Evolutionary conservation across 2,329 filamentous ascomycete genomes (phyloP), one percentile per base, ranked within the genome.

Genomic region (Zymoseptoria crescenta): DNA sequence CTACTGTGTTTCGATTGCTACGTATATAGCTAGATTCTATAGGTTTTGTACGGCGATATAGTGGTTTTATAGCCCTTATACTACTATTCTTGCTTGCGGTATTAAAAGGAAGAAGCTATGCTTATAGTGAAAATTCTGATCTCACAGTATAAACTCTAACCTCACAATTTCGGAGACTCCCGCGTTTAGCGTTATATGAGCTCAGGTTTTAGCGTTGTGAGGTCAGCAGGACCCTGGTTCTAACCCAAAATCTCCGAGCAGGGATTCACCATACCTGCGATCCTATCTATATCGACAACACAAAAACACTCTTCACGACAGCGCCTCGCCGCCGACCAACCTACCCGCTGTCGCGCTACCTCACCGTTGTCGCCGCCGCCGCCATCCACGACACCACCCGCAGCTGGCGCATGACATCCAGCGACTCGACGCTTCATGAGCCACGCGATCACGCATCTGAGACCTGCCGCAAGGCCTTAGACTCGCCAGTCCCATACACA

Each of bases 401-500:
- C 29, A 57, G 49, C 50, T 30, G 51, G 27, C 57, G 59, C 41
- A 60, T 56, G 58, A 59, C 49, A 30, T 48, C 52, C 53, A 56
- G 55, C 53, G 54, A 52, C 58, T 56, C 49, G 56, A 59, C 58
- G 59, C 56, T 60, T 55, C 56, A 65, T 68, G 65, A 62, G 45
- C 54, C 66, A 68, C 66, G 66, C 64, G 67, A 65, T 59, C 30
- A 13, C 30, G 48, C 57, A 63, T 67, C 64, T 66, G 66, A 62
- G 64, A 55, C 49, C 52, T 19, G 49, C 56, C 52, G 64, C 64
- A 65, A 60, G 65, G 63, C 61, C 29, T 20, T 62, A 50, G 59
- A 56, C 52, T 28, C 27, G 51, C 51, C 49, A 28, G 24, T 24
- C 24, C 16, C 3, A 59, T 24, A 45, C 35, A 7, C 13, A 13